Base-by-base conservation (phyloP, 768 basidiomycete genomes). In the Pisolithus tinctorius region DNA sequence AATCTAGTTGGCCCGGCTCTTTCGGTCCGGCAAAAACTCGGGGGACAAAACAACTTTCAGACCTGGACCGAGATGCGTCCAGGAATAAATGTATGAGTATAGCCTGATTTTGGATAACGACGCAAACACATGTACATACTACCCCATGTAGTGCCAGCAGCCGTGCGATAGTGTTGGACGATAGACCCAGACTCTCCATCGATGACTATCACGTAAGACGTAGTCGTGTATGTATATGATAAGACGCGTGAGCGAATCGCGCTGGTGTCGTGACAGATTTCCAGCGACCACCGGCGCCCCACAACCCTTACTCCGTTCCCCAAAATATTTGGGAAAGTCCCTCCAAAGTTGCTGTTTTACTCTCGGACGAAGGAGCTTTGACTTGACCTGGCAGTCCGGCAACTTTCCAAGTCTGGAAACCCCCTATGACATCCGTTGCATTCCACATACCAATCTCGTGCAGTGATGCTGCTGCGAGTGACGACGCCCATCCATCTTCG, bases 351-450 rank as follows among this genome's bases (percentile, higher is more conserved):
- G 61, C 67, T 4, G 53, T 58, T 31, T 65, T 65, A 25, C 64
- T 63, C 0, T 47, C 37, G 6, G 66, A 65, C 0, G 60, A 69
- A 13, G 65, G 66, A 0, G 66, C 65, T 11, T 40, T 63, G 38
- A 72, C 66, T 45, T 76, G 75, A 6, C 77, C 70, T n/a, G 86
- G 84, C 13, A 90, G 66, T 0, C 83, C 80, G 13, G 77, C 83
- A 3, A 75, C 75, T 63, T 73, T 81, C 88, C 88, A 90, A 0
- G 83, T 85, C 20, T 75, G 71, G 63, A 77, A 85, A 11, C 88
- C 88, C 1, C 88, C 88, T 48, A 84, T 74, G 20, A 90, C 77
- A 67, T 90, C 88, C 0, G 88, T 89, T 40, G 86, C 82, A 59
- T 85, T 86, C 39, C 83, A 60, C 54, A 89, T 62, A 2, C 88